Percentiles rank a stretch among this genome's conserved stretches.
These are phyloP conservation scores for Dictyostelium brefeldianum DNA, from an alignment of 78 protist genomes.

Conservation along the genomic window DNA sequence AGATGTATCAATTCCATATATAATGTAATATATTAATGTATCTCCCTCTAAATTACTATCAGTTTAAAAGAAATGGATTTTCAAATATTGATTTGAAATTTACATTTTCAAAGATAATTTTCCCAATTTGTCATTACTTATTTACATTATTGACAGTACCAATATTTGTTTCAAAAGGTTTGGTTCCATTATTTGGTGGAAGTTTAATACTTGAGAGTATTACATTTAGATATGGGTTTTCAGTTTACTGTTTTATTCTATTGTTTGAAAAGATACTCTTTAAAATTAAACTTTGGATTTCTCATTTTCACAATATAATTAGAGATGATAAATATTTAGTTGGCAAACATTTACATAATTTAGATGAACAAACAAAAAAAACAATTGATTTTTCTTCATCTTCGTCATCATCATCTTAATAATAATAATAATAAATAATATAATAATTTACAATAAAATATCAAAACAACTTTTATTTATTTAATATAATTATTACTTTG, in stretches of 20 bases:
- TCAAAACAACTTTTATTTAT: too few relatives aligned
- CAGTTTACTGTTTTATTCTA: constrained; percentile 28
- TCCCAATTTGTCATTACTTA: constrained; percentile 54
- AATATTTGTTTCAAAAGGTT: constrained; percentile 29
- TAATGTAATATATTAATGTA: too few relatives aligned
- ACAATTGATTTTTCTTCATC: neutral
- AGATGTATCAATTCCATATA: too few relatives aligned
- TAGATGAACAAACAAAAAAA: constrained; percentile 31
- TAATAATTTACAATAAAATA: too few relatives aligned
- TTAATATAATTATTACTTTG: too few relatives aligned
- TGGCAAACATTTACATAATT: constrained; percentile 72
- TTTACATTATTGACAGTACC: constrained; percentile 64
- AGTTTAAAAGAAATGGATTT: constrained; percentile 59
- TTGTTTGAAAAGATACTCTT: constrained; percentile 12
- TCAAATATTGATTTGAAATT: constrained; percentile 28
- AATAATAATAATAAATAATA: too few relatives aligned
- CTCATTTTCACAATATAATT: constrained; percentile 20
- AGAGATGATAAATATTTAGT: constrained; percentile 65
- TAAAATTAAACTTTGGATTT: neutral
- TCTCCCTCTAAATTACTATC: too few relatives aligned
- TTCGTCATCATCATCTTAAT: too few relatives aligned
- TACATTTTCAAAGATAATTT: constrained; percentile 39
- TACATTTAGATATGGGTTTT: constrained; percentile 41
- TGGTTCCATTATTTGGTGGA: constrained; percentile 68
- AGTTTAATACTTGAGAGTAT: constrained; percentile 35